Base-by-base conservation (phyloP, 2,329 filamentous ascomycete species). In the Mycosphaerella sp. region DNA sequence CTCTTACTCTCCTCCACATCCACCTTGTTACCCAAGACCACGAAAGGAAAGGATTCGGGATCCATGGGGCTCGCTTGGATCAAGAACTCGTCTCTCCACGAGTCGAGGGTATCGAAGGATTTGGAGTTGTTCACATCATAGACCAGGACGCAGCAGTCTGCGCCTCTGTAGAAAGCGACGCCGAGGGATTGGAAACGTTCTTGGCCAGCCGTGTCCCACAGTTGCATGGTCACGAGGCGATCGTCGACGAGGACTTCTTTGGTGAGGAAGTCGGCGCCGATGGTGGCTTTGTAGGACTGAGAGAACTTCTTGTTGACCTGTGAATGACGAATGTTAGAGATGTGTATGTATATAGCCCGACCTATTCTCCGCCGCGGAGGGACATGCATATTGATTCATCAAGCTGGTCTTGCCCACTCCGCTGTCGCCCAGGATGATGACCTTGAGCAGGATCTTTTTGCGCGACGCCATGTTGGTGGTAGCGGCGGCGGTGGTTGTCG, bases 241-340 rank as follows among this genome's bases (percentile, higher is more conserved):
- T 97, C 93, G 73, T 97, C 93, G 49, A 98, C 91, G 59, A 96
- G 78, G 36, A 98, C 93, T 76, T 98, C 93, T 71, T 95, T 94
- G 50, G 93, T 98, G 55, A 98, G 79, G 74, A 98, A 98, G 73
- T 98, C 93, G 70, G 93, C 93, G 62, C 93, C 93, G 70, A 98
- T 98, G 41, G 93, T 98, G 54, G 93, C 93, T 77, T 98, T 98
- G 83, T 98, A 98, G 77, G 90, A 96, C 62, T 90, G 91, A 71
- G 90, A 96, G 78, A 98, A 98, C 73, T 98, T 97, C 78, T 98
- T 98, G 79, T 98, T 98, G 81, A 98, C 91, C 91, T 97, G 62
- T 13, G 10, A 10, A 27, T 25, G 21, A 25, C 21, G 34, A 14
- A 44, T 34, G 44, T 57, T 37, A 59, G 55, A 45, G 10, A 1